Evolutionary conservation across 2,329 filamentous ascomycete genomes (phyloP).

Genomic region (Aspergillus sclerotialis): DNA sequence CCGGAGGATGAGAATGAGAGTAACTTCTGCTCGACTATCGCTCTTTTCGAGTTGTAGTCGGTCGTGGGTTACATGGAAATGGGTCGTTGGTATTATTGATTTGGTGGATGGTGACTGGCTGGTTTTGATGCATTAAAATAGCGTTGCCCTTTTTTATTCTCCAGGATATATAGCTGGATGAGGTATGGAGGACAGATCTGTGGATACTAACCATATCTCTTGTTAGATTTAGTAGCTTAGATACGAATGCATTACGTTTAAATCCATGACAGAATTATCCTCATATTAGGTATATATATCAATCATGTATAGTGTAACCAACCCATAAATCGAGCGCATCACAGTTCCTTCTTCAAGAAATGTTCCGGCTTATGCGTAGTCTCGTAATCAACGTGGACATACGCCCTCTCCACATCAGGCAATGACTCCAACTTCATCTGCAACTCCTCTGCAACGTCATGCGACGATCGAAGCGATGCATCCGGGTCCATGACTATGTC

Average conservation of each 20-base stretch:
- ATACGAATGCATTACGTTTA: no score
- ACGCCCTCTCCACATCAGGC: slow-evolving; percentile 85
- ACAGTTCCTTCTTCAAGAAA: slow-evolving; percentile 60
- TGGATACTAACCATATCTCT: no score
- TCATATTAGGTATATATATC: background rate
- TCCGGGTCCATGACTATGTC: slow-evolving; percentile 87
- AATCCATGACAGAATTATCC: no score
- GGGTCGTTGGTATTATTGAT: no score
- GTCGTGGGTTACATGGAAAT: no score
- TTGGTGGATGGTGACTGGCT: no score
- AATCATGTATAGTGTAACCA: background rate
- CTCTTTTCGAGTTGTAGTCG: slow-evolving; percentile 31
- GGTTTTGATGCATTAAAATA: no score
- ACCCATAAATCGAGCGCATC: no score
- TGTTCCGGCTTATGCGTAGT: slow-evolving; percentile 92
- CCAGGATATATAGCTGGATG: no score
- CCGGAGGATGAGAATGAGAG: slow-evolving; percentile 33
- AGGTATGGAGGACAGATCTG: no score
- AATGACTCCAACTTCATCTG: slow-evolving; percentile 91
- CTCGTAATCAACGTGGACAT: slow-evolving; percentile 97
- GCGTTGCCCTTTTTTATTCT: no score
- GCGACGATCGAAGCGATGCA: slow-evolving; percentile 66
- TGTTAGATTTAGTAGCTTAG: no score
- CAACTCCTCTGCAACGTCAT: slow-evolving; percentile 88
- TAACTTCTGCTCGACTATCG: slow-evolving; percentile 40